Conservation (phyloP, 2,329 filamentous ascomycete species). For the Pseudogymnoascus sp. region DNA sequence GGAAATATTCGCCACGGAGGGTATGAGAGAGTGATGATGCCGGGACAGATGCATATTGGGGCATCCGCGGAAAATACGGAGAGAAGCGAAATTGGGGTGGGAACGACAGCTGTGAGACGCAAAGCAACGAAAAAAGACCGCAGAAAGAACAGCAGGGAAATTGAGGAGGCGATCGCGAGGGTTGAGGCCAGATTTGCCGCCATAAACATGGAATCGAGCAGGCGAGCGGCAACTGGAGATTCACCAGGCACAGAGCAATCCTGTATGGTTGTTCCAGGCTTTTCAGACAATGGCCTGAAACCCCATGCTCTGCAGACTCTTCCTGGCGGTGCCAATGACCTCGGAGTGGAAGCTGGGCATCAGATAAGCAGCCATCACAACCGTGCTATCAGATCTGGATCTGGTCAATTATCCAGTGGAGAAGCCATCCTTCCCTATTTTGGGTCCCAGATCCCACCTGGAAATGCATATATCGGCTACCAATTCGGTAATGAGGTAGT, state of each 20-base stretch:
- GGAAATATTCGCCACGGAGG: not conserved
- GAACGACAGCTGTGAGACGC: not conserved
- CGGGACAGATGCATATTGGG: not conserved
- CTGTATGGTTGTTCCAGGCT: not conserved
- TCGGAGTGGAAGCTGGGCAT: slow-evolving; percentile 23
- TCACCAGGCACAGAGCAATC: not conserved
- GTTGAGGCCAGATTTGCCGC: not conserved
- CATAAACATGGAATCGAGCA: not conserved
- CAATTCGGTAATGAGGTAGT: not conserved
- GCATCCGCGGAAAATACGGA: not conserved
- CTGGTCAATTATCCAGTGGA: not conserved
- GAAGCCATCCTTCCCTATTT: not conserved
- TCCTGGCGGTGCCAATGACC: not conserved
- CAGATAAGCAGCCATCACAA: not conserved
- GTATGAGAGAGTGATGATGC: not conserved
- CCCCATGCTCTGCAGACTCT: not conserved
- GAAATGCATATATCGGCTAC: not conserved
- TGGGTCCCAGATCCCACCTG: not conserved
- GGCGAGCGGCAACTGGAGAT: not conserved
- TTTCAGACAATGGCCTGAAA: not conserved
- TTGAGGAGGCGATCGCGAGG: slow-evolving; percentile 3
- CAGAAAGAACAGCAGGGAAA: not conserved
- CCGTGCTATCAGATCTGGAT: not conserved
- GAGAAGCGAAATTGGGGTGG: not conserved
- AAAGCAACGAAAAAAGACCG: not conserved